phyloP scores from a whole-genome alignment of 2,329 filamentous ascomycete genomes.

The Colletotrichum karsti region DNA sequence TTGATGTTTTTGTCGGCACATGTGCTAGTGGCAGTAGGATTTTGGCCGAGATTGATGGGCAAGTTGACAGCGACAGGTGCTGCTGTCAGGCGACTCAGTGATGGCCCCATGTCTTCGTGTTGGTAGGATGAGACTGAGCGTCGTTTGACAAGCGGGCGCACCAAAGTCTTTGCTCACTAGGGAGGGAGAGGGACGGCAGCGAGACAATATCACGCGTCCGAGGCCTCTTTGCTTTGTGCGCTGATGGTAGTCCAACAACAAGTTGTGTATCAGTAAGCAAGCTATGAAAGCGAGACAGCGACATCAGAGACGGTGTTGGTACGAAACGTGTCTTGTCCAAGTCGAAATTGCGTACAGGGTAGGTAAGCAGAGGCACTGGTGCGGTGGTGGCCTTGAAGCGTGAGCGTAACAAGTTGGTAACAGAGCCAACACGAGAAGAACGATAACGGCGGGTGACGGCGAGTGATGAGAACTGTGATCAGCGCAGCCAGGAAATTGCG shows the following conservation, averaged over 20 bases:
- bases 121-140: slow-evolving; percentile 4
- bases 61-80: slow-evolving; percentile 1
- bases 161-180: neutral
- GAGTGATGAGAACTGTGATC: slow-evolving; percentile 15
- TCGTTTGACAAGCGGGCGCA: neutral
- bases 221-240: too few relatives aligned
- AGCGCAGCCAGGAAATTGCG: slow-evolving; percentile 28
- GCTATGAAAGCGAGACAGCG: neutral
- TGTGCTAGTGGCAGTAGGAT: neutral
- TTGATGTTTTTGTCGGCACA: slow-evolving; percentile 13
- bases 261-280: too few relatives aligned
- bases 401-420: neutral
- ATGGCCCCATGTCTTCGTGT: neutral
- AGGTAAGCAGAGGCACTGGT: neutral
- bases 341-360: neutral
- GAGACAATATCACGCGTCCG: too few relatives aligned
- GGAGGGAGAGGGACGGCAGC: neutral
- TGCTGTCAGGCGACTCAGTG: slow-evolving; percentile 12
- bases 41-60: neutral
- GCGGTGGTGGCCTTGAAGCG: too few relatives aligned
- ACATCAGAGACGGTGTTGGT: neutral
- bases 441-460: slow-evolving; percentile 4
- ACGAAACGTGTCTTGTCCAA: neutral
- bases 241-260: too few relatives aligned
- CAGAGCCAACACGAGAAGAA: neutral